Evolutionary conservation across 768 basidiomycete genomes (phyloP).

Genomic region (Mycena chlorophos): DNA sequence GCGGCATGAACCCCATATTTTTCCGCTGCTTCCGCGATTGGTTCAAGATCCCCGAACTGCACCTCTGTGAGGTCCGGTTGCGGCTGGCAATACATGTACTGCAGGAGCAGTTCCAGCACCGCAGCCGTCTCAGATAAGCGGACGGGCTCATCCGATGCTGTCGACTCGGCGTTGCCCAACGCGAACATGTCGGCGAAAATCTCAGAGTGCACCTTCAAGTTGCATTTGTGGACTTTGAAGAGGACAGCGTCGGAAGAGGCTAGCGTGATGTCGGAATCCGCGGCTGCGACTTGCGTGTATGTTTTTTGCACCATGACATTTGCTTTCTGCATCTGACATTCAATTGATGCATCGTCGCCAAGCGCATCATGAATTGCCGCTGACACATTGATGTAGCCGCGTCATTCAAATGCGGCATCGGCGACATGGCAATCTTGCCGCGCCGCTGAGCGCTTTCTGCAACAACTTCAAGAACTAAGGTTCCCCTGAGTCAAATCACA

Average conservation of each 20-base stretch:
- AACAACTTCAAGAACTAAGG: no score
- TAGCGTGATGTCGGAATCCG: constrained; percentile 16
- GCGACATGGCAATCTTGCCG: no score
- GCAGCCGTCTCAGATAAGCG: constrained; percentile 13
- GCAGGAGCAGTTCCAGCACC: constrained; percentile 21
- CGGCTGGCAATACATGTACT: constrained; percentile 25
- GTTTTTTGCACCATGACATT: no score
- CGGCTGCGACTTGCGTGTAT: constrained; percentile 15
- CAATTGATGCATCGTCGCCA: no score
- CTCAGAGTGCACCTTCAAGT: constrained; percentile 16
- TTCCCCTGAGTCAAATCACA: no score
- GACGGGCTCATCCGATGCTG: constrained; percentile 9
- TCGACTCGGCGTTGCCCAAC: background rate
- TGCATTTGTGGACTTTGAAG: constrained; percentile 16
- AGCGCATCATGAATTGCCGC: no score
- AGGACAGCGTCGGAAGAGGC: constrained; percentile 14
- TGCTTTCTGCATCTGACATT: no score
- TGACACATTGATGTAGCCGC: no score
- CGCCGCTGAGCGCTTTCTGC: no score
- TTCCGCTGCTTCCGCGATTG: constrained; percentile 27
- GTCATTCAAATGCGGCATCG: no score
- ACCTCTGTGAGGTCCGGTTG: constrained; percentile 23
- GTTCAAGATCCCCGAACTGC: constrained; percentile 10
- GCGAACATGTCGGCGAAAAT: constrained; percentile 11
- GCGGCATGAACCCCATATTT: constrained; percentile 27